These are phyloP conservation scores for Ganoderma meredithae DNA, from an alignment of 1,284 basidiomycete species.

Conservation along the genomic window DNA sequence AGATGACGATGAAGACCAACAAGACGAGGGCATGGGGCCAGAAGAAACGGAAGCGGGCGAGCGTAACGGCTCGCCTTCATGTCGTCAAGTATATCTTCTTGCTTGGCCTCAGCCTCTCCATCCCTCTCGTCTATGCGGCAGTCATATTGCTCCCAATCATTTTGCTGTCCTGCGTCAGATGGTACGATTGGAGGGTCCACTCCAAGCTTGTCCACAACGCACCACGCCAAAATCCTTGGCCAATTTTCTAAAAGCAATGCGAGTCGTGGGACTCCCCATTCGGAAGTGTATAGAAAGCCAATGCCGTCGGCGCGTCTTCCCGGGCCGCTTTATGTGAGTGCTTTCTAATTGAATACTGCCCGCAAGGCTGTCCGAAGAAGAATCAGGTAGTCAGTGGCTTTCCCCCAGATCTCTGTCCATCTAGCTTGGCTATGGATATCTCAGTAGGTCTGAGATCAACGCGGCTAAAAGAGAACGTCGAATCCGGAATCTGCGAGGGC, in stretches of 20 bases:
- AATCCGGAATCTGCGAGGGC: too few relatives aligned
- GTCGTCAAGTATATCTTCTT: constrained; percentile 25
- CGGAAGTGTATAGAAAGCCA: background rate
- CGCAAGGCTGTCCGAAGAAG: background rate
- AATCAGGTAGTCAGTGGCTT: too few relatives aligned
- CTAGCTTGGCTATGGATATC: too few relatives aligned
- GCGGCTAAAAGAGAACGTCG: too few relatives aligned
- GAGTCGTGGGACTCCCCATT: background rate
- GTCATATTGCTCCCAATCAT: background rate
- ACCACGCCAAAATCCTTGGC: background rate
- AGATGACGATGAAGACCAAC: too few relatives aligned
- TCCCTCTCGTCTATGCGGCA: constrained; percentile 24
- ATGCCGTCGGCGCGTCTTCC: background rate
- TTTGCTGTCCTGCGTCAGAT: background rate
- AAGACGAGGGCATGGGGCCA: too few relatives aligned
- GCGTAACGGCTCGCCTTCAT: too few relatives aligned
- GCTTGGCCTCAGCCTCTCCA: constrained; percentile 26
- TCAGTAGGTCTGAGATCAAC: too few relatives aligned
- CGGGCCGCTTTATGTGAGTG: background rate
- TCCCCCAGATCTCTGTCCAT: too few relatives aligned
- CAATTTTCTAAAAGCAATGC: background rate
- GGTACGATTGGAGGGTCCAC: background rate
- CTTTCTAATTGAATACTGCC: background rate
- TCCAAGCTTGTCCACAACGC: background rate
- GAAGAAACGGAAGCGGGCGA: too few relatives aligned